Evolutionary conservation across 2,329 filamentous ascomycete genomes (phyloP), one percentile per base, ranked within the genome.

Genomic region (Phialophora tarda): DNA sequence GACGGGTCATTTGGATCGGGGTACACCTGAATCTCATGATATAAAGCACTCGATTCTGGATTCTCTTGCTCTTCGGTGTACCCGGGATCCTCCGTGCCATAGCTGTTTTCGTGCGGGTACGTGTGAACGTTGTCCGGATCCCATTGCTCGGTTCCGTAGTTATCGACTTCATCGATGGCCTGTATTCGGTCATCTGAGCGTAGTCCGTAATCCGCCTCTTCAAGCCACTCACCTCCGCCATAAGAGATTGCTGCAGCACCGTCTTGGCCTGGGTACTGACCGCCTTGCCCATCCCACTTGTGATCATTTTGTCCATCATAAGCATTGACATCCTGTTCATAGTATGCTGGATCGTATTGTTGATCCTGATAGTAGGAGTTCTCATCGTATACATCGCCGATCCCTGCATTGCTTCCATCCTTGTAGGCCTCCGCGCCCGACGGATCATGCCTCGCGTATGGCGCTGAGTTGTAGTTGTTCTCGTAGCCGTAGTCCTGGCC

Each of bases 111-210:
- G 14, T 41, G 12, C 34, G 4, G 14, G 34, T 41, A 41, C 34
- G 12, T 14, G 34, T 41, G 6, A 4, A 17, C 17, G 4, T 41
- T 14, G 14, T 41, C 34, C 34, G 34, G 4, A 14, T 41, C 12
- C 34, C 14, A 41, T 41, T 41, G 34, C 34, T 41, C 34, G 34
- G 34, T 14, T 41, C 26, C 21, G 57, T 32, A 7, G 11, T 32
- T 24, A 14, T 26, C 12, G 41, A 17, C 57, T 60, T 60, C 57
- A 60, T 30, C 57, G 26, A 48, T 24, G 47, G 30, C 41, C 57
- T 57, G 55, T 23, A 41, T 57, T 44, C 23, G 55, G 55, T 57
- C 55, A 57, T 57, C 55, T 57, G 55, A 57, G 55, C 23, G n/a
- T 24, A 44, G 55, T 44, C 32, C 32, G 32, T 57, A 44, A 41